These are phyloP conservation scores for Marasmius oreades DNA, from an alignment of 1,284 basidiomycete genomes.

Conservation along the genomic window DNA sequence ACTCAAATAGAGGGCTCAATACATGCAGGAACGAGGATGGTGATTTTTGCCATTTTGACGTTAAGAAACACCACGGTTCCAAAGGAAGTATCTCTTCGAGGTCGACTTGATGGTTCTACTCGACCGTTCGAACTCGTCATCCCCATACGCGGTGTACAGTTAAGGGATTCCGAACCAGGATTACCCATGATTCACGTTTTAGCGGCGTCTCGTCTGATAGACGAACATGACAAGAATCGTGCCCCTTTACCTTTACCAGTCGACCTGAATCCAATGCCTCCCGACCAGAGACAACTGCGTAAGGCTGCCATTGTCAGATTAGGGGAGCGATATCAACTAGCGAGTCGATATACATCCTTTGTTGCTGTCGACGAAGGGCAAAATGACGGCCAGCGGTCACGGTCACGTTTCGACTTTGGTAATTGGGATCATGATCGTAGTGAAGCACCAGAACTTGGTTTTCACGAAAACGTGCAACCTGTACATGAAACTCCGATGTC, in stretches of 20 bases:
- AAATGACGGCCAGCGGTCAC: not conserved
- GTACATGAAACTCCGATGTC: not conserved
- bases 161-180: slow-evolving; percentile 25
- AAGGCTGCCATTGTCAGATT: slow-evolving; percentile 45
- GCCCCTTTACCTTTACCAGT: slow-evolving; percentile 29
- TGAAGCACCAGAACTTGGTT: not conserved
- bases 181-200: slow-evolving; percentile 47
- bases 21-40: slow-evolving; percentile 42
- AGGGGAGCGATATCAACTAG: slow-evolving; percentile 49
- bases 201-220: slow-evolving; percentile 49
- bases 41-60: slow-evolving; percentile 41
- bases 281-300: slow-evolving; percentile 30
- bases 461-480: not conserved
- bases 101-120: slow-evolving; percentile 31
- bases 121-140: slow-evolving; percentile 32
- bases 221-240: slow-evolving; percentile 35
- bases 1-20: slow-evolving; percentile 32
- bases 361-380: slow-evolving; percentile 40
- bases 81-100: slow-evolving; percentile 33
- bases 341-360: slow-evolving; percentile 51
- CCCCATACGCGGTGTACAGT: slow-evolving; percentile 34
- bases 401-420: slow-evolving; percentile 7
- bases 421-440: slow-evolving; percentile 4
- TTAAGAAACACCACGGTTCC: slow-evolving; percentile 31
- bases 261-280: slow-evolving; percentile 12